Evolutionary conservation across 345 rosid genomes (phyloP), one percentile per base, ranked within the genome.

Genomic region (Gossypium ekmanianum): DNA sequence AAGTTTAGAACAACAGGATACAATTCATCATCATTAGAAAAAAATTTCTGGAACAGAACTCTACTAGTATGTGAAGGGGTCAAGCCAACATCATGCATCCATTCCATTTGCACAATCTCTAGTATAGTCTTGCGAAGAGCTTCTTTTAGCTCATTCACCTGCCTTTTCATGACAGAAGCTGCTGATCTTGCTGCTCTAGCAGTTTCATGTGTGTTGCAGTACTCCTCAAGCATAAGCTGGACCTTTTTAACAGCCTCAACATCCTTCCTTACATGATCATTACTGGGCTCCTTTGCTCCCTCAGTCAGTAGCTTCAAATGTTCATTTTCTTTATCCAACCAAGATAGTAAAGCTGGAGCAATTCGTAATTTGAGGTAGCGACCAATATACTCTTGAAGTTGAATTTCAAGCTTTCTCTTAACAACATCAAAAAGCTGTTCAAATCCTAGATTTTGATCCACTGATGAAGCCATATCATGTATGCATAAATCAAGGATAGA

Each of bases 81-180:
- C 81, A 90, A 83, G 57, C 76, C 74, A 74, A 63, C 72, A 76
- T 91, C 92, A 79, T 90, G 84, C 92, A 91, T 87, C 98, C 98
- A 94, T 78, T 94, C 98, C 89, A 91, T 87, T 80, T 91, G 94
- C 71, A 91, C 85, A 77, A 94, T 87, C 84, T 91, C 98, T 3
- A 90, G 82, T 81, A 82, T 78, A 76, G 90, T 85, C 81, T 86
- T 88, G 74, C 83, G 82, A 77, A 89, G 85, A 86, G 85, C 86
- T 71, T 94, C 95, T 77, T 76, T 84, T 79, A 88, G 82, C 72
- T 94, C 95, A 81, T 85, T 88, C 51, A 84, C 89, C 86, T 87
- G 91, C 80, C 83, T 89, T 82, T 86, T 85, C 98, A 91, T 89
- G 18, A 79, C 79, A 56, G 85, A 83, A 75, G 91, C 95, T 45